These are phyloP conservation scores for Xerocomellus intermedius DNA, from an alignment of 768 basidiomycete genomes.

Conservation along the genomic window DNA sequence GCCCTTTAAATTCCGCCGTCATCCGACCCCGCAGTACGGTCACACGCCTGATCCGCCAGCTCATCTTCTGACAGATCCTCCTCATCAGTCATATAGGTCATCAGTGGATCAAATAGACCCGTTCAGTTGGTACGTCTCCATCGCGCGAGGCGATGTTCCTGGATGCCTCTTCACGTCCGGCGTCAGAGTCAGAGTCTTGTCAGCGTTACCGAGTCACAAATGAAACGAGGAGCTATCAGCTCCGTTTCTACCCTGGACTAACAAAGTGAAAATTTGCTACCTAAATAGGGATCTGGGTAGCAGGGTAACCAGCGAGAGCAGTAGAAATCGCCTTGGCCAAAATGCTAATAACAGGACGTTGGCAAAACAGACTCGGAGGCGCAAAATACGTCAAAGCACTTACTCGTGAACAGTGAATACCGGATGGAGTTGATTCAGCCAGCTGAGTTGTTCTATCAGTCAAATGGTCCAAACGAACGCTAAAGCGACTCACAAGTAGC, in stretches of 20 bases:
- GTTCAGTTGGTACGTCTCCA: conserved; percentile 36
- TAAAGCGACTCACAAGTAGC: conserved; percentile 53
- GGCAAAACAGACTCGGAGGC: background rate
- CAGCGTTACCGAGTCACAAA: background rate
- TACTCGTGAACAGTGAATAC: conserved; percentile 65
- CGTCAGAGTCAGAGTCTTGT: conserved; percentile 18
- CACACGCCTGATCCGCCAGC: conserved; percentile 25
- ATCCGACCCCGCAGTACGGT: conserved; percentile 14
- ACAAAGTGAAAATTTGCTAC: background rate
- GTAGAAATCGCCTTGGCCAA: conserved; percentile 54
- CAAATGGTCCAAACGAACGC: background rate
- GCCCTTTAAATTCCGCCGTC: too few species aligned
- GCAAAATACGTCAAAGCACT: conserved; percentile 16
- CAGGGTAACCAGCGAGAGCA: conserved; percentile 35
- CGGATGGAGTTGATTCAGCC: conserved; percentile 62
- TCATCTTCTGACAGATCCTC: conserved; percentile 30
- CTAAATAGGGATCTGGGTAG: conserved; percentile 9
- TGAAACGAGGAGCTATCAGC: too few species aligned
- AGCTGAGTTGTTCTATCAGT: conserved; percentile 36
- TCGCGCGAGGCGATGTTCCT: conserved; percentile 35
- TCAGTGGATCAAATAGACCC: conserved; percentile 34
- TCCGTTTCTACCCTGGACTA: background rate
- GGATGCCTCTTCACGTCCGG: background rate
- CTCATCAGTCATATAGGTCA: conserved; percentile 47
- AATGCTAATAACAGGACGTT: conserved; percentile 32